These are phyloP conservation scores for Backusella parvicylindrica DNA, from an alignment of 192 early-diverging fungal species.

Conservation along the genomic window DNA sequence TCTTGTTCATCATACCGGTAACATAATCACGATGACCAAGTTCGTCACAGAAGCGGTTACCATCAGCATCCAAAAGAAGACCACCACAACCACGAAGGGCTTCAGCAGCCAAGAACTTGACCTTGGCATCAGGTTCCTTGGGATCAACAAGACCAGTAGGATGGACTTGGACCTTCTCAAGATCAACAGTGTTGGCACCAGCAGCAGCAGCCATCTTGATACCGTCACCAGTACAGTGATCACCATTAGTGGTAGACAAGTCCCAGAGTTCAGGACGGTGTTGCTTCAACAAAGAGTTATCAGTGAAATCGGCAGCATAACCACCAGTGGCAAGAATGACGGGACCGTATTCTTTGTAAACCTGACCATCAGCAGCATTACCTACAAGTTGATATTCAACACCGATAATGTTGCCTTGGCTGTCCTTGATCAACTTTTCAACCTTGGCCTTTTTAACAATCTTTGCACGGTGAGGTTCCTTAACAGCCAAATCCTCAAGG, in stretches of 20 bases:
- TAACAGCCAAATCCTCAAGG: constrained; percentile 66
- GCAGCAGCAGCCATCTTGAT: constrained; percentile 79
- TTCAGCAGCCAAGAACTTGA: constrained; percentile 95
- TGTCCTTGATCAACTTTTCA: constrained; percentile 64
- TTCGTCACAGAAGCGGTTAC: constrained; percentile 90
- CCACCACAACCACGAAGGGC: constrained; percentile 94
- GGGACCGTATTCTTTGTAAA: constrained; percentile 63
- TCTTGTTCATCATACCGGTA: constrained; percentile 84
- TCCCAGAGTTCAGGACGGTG: constrained; percentile 74
- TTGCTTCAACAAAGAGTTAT: constrained; percentile 72
- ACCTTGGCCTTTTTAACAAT: constrained; percentile 85
- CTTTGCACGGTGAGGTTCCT: constrained; percentile 66
- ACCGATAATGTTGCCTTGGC: constrained; percentile 68
- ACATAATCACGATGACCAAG: constrained; percentile 93
- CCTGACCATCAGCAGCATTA: constrained; percentile 50
- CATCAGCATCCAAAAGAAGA: constrained; percentile 74
- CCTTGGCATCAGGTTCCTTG: constrained; percentile 82
- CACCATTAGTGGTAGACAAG: constrained; percentile 89
- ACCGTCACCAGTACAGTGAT: constrained; percentile 94
- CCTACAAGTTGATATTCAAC: constrained; percentile 65
- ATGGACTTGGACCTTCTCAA: constrained; percentile 97
- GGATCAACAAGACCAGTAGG: constrained; percentile 95
- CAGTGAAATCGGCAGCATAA: constrained; percentile 88
- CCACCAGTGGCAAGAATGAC: constrained; percentile 95
- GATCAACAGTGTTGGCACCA: constrained; percentile 85